Evolutionary conservation across 1,139 yeast genomes (phyloP), one percentile per base, ranked within the genome.

Genomic region (Trichomonascaceae sp.): DNA sequence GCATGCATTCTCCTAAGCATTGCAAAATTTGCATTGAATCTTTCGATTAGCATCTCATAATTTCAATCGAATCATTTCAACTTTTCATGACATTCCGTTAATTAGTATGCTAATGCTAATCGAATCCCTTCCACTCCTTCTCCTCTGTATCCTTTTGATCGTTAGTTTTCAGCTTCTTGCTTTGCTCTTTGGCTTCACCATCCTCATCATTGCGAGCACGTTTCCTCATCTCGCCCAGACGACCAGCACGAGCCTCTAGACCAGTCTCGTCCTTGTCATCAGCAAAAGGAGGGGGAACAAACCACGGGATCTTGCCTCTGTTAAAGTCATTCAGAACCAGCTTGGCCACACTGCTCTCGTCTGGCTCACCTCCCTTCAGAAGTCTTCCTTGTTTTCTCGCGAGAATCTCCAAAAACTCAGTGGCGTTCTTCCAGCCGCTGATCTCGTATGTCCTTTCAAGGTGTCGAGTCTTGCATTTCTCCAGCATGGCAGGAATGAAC

Each of bases 281-380:
- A 33, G 57, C 69, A 16, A 56, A 57, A 13, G 97, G 97, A 30
- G 98, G 97, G 25, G 92, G 75, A 23, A 84, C 84, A 56, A 89
- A 89, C 98, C 98, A 89, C 16, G 98, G 98, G 37, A 89, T 85
- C 54, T 85, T 84, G 41, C 98, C 98, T 59, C 98, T 73, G 61
- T 84, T 89, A 65, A 89, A 89, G 57, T 89, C 98, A 50, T 82
- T 85, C 54, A 89, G 69, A 23, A 89, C 77, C 53, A 79, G 78
- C 57, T 85, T 89, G 33, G 98, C 76, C 38, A 89, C 87, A 48
- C 95, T 93, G 45, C 77, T 68, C 60, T 87, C 96, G 59, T 89
- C 97, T 1, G 97, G 94, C 60, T 89, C 98, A 46, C 97, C 98
- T 40, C 98, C 98, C 60, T 89, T 89, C 48, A 89, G 64, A 45